Evolutionary conservation across 73 alveolate genomes (phyloP), one percentile per base, ranked within the genome.

Genomic region (Tetrahymena malaccensis): DNA sequence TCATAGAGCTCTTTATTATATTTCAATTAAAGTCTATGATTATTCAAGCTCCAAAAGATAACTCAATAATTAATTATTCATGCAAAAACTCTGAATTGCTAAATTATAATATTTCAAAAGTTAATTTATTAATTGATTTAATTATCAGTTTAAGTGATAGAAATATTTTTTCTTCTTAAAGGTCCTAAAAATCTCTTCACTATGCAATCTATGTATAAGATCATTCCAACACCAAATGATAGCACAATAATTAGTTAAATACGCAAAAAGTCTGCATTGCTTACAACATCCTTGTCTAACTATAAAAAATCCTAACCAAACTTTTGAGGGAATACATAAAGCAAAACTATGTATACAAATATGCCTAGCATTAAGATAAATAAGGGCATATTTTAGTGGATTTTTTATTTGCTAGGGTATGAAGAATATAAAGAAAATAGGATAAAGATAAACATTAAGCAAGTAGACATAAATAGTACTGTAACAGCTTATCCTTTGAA

Each of bases 401-500:
- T 50, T 44, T 85, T 85, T 34, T 43, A 22, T 38, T 95, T 95
- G 25, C 83, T 85, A 27, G 97, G 97, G 93, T 38, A 50, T n/a
- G 95, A 85, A 37, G 95, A 50, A 33, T 85, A 95, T 31, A 85
- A 33, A 35, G 97, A 56, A 35, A 94, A 43, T 25, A 94, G 85
- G 22, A 95, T 43, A 93, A 95, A 84, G 22, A 85, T 35, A 58
- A 85, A 95, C 43, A 85, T 55, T 40, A 95, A 33, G 43, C 38
- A 11, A 3, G 34, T 0, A 4, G 94, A 31, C 94, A 43, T 33
- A 25, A 95, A 95, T 85, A 43, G 19, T 27, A 84, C 55, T 25
- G 95, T 44, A 43, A 85, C 16, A 35, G 84, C 15, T 4, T 44
- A 40, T 44, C 97, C 95, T 93, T 95, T 94, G 22, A 40, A 55